Evolutionary conservation across 768 basidiomycete genomes (phyloP).

Genomic region (Piloderma croceum): DNA sequence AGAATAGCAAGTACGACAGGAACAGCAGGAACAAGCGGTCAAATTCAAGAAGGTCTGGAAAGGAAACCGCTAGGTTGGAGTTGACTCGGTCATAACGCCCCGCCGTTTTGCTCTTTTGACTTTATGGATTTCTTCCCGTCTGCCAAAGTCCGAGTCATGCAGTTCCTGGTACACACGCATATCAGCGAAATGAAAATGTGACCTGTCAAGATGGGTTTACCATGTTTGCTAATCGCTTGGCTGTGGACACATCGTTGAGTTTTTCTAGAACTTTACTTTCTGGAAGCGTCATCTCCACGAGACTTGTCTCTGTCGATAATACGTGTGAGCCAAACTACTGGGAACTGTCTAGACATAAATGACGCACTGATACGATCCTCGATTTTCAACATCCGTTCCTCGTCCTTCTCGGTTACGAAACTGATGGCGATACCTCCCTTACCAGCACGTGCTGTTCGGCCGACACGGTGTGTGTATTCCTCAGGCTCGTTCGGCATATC

Average conservation of each 20-base stretch:
- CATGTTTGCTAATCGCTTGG: conserved; percentile 92
- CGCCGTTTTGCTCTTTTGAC: conserved; percentile 40
- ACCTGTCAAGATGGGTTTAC: conserved; percentile 37
- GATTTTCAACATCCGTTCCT: conserved; percentile 73
- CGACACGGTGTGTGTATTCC: conserved; percentile 95
- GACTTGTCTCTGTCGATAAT: conserved; percentile 51
- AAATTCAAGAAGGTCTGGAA: no score
- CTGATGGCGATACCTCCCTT: conserved; percentile 86
- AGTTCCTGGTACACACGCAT: conserved; percentile 51
- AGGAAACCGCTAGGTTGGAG: no score
- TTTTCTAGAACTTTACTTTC: conserved; percentile 81
- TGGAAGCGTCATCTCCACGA: conserved; percentile 68
- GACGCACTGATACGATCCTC: conserved; percentile 82
- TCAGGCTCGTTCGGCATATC: conserved; percentile 86
- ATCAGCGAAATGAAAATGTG: conserved; percentile 6
- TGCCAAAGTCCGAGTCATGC: conserved; percentile 85
- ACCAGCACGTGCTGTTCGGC: conserved; percentile 87
- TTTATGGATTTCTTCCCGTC: conserved; percentile 77
- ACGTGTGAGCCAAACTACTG: not conserved
- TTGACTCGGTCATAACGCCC: no score
- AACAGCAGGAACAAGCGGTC: no score
- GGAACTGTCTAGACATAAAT: not conserved
- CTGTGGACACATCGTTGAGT: conserved; percentile 85
- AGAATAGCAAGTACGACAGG: no score
- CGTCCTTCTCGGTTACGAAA: conserved; percentile 92